Evolutionary conservation across 441 rosid genomes (phyloP).

Genomic region (Rhodomyrtus psidioides): DNA sequence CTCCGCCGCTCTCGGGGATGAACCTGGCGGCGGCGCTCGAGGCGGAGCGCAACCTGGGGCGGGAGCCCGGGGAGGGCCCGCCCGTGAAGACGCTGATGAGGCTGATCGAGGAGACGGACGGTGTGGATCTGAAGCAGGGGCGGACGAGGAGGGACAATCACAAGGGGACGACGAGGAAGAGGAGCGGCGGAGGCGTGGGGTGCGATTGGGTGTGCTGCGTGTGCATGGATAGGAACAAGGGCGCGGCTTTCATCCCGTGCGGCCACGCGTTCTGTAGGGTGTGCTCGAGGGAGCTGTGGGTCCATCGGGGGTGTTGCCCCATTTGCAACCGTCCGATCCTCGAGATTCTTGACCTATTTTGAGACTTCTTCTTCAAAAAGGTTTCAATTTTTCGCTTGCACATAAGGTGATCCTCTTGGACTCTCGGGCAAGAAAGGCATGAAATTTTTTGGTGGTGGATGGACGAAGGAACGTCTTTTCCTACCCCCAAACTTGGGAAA

Average conservation of each 20-base stretch:
- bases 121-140: slow-evolving; percentile 29
- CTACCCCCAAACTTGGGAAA: not conserved
- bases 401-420: not conserved
- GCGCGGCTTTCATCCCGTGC: slow-evolving; percentile 72
- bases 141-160: not conserved
- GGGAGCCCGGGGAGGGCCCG: not conserved
- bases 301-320: slow-evolving; percentile 47
- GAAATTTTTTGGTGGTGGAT: not conserved
- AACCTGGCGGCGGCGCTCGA: slow-evolving; percentile 24
- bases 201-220: slow-evolving; percentile 54
- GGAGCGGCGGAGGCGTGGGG: not conserved
- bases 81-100: slow-evolving; percentile 42
- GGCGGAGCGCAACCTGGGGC: not conserved
- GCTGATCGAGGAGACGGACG: slow-evolving; percentile 67
- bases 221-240: slow-evolving; percentile 61
- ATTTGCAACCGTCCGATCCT: slow-evolving; percentile 46
- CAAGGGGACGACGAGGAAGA: not conserved
- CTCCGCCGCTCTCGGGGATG: slow-evolving; percentile 18
- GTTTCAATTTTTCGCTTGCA: not conserved
- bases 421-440: not conserved
- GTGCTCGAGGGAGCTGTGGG: slow-evolving; percentile 51
- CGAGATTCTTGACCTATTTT: slow-evolving; percentile 50
- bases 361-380: not conserved
- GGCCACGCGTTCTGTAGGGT: slow-evolving; percentile 54
- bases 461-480: not conserved